These are phyloP conservation scores for Cyberlindnera xishuangbannaensis DNA, from an alignment of 805 yeast genomes.

Conservation along the genomic window DNA sequence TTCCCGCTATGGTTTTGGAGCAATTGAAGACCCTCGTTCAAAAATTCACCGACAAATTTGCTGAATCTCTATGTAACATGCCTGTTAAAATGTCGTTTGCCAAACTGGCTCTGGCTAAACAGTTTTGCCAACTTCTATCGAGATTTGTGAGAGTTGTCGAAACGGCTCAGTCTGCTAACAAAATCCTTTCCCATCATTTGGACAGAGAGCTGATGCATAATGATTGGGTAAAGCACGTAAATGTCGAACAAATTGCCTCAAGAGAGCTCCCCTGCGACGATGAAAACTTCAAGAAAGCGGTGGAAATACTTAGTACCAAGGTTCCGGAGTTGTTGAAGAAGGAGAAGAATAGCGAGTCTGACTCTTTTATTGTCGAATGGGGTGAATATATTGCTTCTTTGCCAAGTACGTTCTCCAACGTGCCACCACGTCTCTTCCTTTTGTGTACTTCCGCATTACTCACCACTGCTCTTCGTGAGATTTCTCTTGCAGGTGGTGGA, in stretches of 20 bases:
- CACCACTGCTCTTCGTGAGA: conserved; percentile 56
- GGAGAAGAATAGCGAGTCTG: conserved; percentile 7
- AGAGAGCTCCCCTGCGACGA: conserved; percentile 48
- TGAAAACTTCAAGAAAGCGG: conserved; percentile 27
- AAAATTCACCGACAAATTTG: conserved; percentile 41
- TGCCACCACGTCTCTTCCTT: conserved; percentile 50
- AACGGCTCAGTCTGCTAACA: conserved; percentile 44
- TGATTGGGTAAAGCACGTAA: conserved; percentile 52
- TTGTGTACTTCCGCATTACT: conserved; percentile 47
- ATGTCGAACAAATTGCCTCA: conserved; percentile 37
- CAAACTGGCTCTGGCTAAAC: conserved; percentile 48
- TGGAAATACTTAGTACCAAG: conserved; percentile 32
- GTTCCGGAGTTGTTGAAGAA: conserved; percentile 28
- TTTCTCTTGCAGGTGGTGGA: conserved; percentile 50
- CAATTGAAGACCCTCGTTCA: conserved; percentile 50
- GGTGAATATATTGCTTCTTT: conserved; percentile 35
- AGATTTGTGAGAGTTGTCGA: conserved; percentile 50
- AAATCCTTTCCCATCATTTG: conserved; percentile 35
- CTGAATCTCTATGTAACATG: conserved; percentile 36
- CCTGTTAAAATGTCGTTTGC: conserved; percentile 45
- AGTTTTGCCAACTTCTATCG: conserved; percentile 46
- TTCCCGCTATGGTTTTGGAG: conserved; percentile 49
- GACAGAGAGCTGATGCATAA: conserved; percentile 46
- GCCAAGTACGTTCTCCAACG: conserved; percentile 42
- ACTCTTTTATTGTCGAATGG: conserved; percentile 20